Conservation (phyloP, 2,329 filamentous ascomycete species). For the Hypoxylon sp. region DNA sequence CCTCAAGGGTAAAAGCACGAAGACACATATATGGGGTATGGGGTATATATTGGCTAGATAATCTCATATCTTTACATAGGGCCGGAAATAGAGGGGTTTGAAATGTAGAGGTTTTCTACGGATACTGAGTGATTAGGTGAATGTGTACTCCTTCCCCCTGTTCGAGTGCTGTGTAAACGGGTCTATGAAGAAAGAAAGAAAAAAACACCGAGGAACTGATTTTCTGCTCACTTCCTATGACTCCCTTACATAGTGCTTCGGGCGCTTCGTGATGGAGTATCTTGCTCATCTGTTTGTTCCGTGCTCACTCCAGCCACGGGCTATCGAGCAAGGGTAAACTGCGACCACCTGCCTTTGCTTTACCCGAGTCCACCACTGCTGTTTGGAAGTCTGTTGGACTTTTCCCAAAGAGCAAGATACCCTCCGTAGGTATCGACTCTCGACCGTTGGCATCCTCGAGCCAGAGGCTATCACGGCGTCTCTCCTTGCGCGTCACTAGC, state of each 20-base stretch:
- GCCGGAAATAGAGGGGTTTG: too few species aligned
- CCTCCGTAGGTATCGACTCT: not conserved
- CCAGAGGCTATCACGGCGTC: conserved; percentile 25
- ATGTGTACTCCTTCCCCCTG: not conserved
- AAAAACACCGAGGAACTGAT: not conserved
- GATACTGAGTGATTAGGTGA: too few species aligned
- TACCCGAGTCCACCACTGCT: not conserved
- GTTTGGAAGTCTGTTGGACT: not conserved
- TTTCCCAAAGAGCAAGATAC: not conserved
- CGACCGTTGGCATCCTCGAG: not conserved
- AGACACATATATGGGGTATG: too few species aligned
- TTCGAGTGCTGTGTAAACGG: not conserved
- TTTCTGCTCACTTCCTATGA: not conserved
- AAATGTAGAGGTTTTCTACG: not conserved
- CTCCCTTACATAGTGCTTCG: not conserved
- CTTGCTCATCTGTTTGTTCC: not conserved
- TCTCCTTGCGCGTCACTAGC: conserved; percentile 32
- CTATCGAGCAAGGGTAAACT: not conserved
- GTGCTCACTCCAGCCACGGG: not conserved
- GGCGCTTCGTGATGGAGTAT: not conserved
- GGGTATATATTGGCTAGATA: not conserved
- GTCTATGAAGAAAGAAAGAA: too few species aligned
- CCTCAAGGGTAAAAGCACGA: too few species aligned
- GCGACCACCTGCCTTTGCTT: not conserved
- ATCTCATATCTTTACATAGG: not conserved